Conservation (phyloP, 345 rosid genomes). For the rapeseed (Brassica napus) region DNA sequence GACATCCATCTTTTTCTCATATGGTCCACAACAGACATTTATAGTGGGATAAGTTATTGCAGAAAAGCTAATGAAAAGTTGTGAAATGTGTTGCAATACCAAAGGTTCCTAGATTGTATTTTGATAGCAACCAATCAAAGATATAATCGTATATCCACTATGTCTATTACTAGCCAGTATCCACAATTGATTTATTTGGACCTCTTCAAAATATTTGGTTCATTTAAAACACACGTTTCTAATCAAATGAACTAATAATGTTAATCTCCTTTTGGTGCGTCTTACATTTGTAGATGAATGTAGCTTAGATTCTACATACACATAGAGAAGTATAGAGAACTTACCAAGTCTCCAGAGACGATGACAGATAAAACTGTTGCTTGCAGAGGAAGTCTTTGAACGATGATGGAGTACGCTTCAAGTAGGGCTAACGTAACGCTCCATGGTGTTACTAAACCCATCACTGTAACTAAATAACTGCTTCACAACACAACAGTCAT, state of each 20-base stretch:
- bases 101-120: conserved; percentile 18
- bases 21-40: conserved; percentile 36
- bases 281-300: background rate
- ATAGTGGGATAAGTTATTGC: conserved; percentile 28
- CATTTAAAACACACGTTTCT: conserved; percentile 7
- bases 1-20: conserved; percentile 30
- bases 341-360: conserved; percentile 63
- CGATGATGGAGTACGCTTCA: conserved; percentile 56
- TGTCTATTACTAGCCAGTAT: conserved; percentile 27
- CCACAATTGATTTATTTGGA: conserved; percentile 20
- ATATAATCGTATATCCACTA: conserved; percentile 10
- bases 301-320: background rate
- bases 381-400: conserved; percentile 48
- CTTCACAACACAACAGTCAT: conserved; percentile 11
- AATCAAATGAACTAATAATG: background rate
- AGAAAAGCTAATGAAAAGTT: conserved; percentile 25
- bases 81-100: conserved; percentile 19
- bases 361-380: conserved; percentile 46
- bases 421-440: conserved; percentile 53
- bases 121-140: conserved; percentile 26
- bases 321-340: background rate
- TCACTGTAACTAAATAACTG: conserved; percentile 68
- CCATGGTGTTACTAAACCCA: conserved; percentile 78
- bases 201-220: conserved; percentile 16
- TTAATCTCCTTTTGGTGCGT: background rate